These are phyloP conservation scores for Colletotrichum sp. DNA, from an alignment of 2,329 filamentous ascomycete genomes.

Conservation along the genomic window DNA sequence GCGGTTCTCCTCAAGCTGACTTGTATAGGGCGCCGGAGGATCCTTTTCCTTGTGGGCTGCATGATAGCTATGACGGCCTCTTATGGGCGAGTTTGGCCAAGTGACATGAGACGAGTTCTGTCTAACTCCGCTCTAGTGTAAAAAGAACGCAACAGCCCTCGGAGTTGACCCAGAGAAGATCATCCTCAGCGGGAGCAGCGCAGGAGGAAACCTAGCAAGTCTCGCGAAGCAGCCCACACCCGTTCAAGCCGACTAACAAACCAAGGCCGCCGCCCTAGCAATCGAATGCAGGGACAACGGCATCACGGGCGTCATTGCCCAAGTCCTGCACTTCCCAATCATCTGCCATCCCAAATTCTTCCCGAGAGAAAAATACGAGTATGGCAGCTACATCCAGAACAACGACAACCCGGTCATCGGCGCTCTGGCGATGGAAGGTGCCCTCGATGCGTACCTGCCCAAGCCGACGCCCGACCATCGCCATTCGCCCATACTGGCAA, in stretches of 20 bases:
- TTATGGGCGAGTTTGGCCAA: slow-evolving; percentile 33
- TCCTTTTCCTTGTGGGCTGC: slow-evolving; percentile 35
- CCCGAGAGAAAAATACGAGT: slow-evolving; percentile 36
- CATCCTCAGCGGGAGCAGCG: slow-evolving; percentile 39
- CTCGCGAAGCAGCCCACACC: neutral
- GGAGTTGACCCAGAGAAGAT: slow-evolving; percentile 37
- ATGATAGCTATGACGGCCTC: slow-evolving; percentile 42
- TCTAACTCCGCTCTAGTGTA: slow-evolving; percentile 26
- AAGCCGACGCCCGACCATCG: slow-evolving; percentile 30
- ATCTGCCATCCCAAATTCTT: slow-evolving; percentile 41
- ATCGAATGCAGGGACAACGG: slow-evolving; percentile 35
- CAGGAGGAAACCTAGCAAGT: slow-evolving; percentile 38
- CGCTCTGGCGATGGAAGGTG: slow-evolving; percentile 33
- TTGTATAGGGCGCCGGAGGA: slow-evolving; percentile 39
- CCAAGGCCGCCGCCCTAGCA: slow-evolving; percentile 24
- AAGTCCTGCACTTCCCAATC: slow-evolving; percentile 38
- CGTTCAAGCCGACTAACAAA: neutral
- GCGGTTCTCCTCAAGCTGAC: slow-evolving; percentile 6
- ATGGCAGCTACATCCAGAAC: slow-evolving; percentile 39
- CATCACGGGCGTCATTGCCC: slow-evolving; percentile 35
- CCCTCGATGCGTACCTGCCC: slow-evolving; percentile 36
- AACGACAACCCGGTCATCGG: slow-evolving; percentile 32
- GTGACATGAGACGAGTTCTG: neutral
- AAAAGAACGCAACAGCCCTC: slow-evolving; percentile 31
- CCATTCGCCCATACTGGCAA: slow-evolving; percentile 38